These are phyloP conservation scores for Funneliformis geosporum DNA, from an alignment of 192 early-diverging fungal genomes.

Conservation along the genomic window DNA sequence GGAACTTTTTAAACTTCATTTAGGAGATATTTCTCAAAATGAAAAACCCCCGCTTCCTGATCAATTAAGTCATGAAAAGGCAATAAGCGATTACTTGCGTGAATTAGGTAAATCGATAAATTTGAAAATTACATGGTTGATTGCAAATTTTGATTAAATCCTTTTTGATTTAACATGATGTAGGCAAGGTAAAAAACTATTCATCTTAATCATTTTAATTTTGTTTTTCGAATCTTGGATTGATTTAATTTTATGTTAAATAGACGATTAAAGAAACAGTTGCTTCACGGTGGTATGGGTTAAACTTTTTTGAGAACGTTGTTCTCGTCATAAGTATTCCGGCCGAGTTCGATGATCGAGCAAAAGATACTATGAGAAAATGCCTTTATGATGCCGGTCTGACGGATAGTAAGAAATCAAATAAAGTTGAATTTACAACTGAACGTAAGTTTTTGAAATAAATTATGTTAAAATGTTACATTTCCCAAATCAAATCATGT, in stretches of 20 bases:
- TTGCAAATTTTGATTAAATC: too few relatives aligned
- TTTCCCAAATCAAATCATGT: background rate
- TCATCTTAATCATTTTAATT: background rate
- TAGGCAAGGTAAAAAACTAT: background rate
- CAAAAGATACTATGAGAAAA: conserved; percentile 55
- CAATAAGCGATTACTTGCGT: conserved; percentile 54
- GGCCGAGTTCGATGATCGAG: conserved; percentile 55
- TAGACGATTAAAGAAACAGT: conserved; percentile 19
- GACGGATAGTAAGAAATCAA: conserved; percentile 24
- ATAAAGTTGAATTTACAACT: background rate
- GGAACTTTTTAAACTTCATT: conserved; percentile 27
- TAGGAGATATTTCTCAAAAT: conserved; percentile 47
- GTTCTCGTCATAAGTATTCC: conserved; percentile 45
- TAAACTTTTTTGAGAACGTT: conserved; percentile 7
- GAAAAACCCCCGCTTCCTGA: conserved; percentile 45
- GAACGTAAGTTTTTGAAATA: background rate
- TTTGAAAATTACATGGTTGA: background rate
- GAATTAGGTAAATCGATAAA: background rate
- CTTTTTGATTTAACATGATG: background rate
- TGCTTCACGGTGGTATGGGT: background rate
- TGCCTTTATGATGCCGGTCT: conserved; percentile 53
- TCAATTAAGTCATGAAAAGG: conserved; percentile 47
- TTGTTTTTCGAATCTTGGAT: background rate
- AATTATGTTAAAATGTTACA: background rate
- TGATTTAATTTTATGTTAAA: background rate